A percentile compares a stretch with the other conserved stretches of the same genome.
These are phyloP conservation scores for Voacanga thouarsii DNA, from an alignment of 257 asterid species.

Conservation along the genomic window DNA sequence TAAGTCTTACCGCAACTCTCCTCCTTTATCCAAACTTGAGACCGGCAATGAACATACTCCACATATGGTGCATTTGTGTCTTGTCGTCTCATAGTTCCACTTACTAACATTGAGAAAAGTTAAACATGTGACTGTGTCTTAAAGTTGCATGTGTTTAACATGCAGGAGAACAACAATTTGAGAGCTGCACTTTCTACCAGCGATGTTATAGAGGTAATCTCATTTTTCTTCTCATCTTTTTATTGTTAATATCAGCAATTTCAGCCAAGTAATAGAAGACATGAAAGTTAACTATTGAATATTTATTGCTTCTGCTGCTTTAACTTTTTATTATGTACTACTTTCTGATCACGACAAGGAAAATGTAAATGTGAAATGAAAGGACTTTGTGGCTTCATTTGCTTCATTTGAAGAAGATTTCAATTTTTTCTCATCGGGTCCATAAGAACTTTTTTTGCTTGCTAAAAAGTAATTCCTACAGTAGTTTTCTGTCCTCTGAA, in stretches of 20 bases:
- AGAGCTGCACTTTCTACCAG: conserved; percentile 68
- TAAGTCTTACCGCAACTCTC: too few species aligned
- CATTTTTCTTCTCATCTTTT: neutral
- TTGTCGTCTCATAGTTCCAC: neutral
- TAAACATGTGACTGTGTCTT: neutral
- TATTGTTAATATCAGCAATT: neutral
- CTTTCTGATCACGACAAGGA: neutral
- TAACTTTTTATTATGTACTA: neutral
- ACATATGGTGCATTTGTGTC: neutral
- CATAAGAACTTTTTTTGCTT: too few species aligned
- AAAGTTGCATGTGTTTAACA: conserved; percentile 9
- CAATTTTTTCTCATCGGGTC: neutral
- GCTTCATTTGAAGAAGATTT: neutral
- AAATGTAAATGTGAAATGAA: too few species aligned
- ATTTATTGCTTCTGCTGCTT: neutral
- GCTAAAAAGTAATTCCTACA: too few species aligned
- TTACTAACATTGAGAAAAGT: neutral
- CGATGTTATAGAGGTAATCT: conserved; percentile 77
- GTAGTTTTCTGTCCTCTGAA: too few species aligned
- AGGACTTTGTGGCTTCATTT: neutral
- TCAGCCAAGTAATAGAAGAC: neutral
- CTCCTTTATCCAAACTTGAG: too few species aligned
- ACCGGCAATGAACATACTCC: too few species aligned
- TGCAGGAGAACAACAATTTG: conserved; percentile 80
- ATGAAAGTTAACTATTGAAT: neutral